Conservation (phyloP, 306 rosid species). For the Vigna hirtella region DNA sequence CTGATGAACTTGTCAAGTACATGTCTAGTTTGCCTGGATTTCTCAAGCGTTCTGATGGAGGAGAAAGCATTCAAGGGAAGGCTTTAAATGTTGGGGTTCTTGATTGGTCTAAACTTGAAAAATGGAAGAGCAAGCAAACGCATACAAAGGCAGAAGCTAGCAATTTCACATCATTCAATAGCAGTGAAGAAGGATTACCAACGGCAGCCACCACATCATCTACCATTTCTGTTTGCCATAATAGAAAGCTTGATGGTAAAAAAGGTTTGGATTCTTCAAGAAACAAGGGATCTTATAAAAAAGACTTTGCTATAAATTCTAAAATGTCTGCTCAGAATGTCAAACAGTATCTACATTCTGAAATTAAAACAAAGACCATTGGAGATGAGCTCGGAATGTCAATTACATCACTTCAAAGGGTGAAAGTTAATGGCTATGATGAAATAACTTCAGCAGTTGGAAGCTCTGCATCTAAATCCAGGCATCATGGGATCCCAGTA, state of each 20-base stretch:
- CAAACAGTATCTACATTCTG: conserved; percentile 49
- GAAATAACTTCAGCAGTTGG: conserved; percentile 47
- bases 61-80: conserved; percentile 63
- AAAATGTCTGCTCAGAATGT: conserved; percentile 48
- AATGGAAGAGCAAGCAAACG: conserved; percentile 72
- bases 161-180: conserved; percentile 40
- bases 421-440: conserved; percentile 43
- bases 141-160: conserved; percentile 36
- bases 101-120: conserved; percentile 84
- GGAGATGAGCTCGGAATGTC: conserved; percentile 46
- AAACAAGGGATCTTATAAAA: conserved; percentile 51
- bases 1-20: conserved; percentile 87
- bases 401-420: conserved; percentile 50
- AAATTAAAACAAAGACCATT: conserved; percentile 44
- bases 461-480: conserved; percentile 46
- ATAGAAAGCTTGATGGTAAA: conserved; percentile 42
- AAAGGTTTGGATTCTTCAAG: conserved; percentile 47
- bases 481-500: conserved; percentile 40
- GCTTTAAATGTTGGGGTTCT: conserved; percentile 92
- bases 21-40: conserved; percentile 87
- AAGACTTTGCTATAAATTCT: conserved; percentile 41
- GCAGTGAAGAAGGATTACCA: conserved; percentile 43
- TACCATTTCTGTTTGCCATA: conserved; percentile 28
- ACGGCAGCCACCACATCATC: conserved; percentile 47
- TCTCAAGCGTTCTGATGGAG: conserved; percentile 67